These are phyloP conservation scores for Kwoniella europaea DNA, from an alignment of 768 basidiomycete species.

Conservation along the genomic window DNA sequence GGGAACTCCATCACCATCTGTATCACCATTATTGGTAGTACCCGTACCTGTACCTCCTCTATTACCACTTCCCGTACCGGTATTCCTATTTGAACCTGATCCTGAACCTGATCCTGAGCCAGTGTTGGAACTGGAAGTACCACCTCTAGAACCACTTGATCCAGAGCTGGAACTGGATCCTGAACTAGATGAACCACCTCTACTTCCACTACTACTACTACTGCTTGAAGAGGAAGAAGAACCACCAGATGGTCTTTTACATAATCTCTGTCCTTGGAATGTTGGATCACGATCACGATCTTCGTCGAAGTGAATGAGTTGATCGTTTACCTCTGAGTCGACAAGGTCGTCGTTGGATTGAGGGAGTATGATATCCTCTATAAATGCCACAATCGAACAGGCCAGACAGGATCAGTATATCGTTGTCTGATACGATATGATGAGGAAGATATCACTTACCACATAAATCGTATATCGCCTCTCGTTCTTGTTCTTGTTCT, in stretches of 20 bases:
- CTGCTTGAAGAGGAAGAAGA: constrained; percentile 6
- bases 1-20: not conserved
- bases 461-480: not conserved
- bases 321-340: not conserved
- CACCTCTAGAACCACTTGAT: constrained; percentile 6
- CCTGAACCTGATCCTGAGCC: not conserved
- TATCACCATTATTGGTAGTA: not conserved
- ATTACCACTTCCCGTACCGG: not conserved
- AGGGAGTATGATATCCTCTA: not conserved
- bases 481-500: not conserved
- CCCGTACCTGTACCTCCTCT: constrained; percentile 1
- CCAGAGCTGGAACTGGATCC: constrained; percentile 1
- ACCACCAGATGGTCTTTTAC: constrained; percentile 10
- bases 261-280: not conserved
- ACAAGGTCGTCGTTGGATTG: no score
- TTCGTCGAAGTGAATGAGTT: not conserved
- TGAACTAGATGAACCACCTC: constrained; percentile 1
- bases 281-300: not conserved
- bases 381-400: not conserved
- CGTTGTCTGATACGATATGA: no score
- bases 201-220: not conserved
- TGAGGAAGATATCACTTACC: not conserved
- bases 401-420: no score
- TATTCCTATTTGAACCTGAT: not conserved
- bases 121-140: constrained; percentile 8